Evolutionary conservation across 73 alveolate species (phyloP).

Genomic region (Paramecium pentaurelia): DNA sequence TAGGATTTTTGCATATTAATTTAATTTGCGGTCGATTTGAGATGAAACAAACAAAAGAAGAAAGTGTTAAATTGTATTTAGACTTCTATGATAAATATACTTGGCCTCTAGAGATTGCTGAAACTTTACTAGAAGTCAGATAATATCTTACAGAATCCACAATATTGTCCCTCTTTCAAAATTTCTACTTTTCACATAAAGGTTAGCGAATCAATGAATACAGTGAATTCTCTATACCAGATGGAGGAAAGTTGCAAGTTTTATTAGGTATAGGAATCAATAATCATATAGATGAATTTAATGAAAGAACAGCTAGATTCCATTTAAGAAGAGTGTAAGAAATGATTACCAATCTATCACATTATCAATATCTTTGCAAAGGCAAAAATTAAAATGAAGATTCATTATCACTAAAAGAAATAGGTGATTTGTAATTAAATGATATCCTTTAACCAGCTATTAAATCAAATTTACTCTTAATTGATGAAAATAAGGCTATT

Average conservation of each 20-base stretch:
- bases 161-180: slow-evolving; percentile 33
- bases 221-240: slow-evolving; percentile 40
- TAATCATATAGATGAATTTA: not conserved
- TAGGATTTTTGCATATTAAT: slow-evolving; percentile 19
- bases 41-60: slow-evolving; percentile 24
- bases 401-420: not conserved
- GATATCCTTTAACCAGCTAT: slow-evolving; percentile 5
- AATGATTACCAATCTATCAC: not conserved
- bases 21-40: slow-evolving; percentile 34
- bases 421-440: not conserved
- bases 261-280: not conserved
- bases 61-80: slow-evolving; percentile 15
- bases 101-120: slow-evolving; percentile 45
- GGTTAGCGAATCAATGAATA: slow-evolving; percentile 57
- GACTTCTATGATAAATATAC: slow-evolving; percentile 38
- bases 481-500: not conserved
- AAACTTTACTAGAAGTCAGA: slow-evolving; percentile 52
- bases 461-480: not conserved
- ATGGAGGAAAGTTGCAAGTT: not conserved
- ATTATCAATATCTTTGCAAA: slow-evolving; percentile 1
- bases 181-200: slow-evolving; percentile 37
- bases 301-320: slow-evolving; percentile 41
- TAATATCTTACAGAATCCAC: slow-evolving; percentile 59
- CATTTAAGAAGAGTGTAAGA: slow-evolving; percentile 29
- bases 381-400: not conserved